These are phyloP conservation scores for Prosopis cineraria DNA, from an alignment of 306 rosid species.

Conservation along the genomic window DNA sequence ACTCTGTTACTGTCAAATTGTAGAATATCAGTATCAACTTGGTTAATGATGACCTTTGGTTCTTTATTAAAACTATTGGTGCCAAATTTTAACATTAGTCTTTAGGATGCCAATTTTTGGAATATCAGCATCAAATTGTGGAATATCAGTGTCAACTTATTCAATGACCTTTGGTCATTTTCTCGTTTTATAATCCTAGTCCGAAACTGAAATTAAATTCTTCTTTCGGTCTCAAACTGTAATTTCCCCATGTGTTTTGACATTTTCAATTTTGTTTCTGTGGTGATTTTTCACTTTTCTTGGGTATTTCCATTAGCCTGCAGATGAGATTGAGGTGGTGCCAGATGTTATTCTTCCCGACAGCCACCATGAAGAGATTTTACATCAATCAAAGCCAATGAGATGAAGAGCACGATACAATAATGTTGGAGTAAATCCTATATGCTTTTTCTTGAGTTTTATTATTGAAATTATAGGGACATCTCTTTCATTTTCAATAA, in stretches of 20 bases:
- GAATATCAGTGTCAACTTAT: not conserved
- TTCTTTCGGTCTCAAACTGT: not conserved
- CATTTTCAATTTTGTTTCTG: not conserved
- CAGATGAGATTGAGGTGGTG: conserved; percentile 65
- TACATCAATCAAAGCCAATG: conserved; percentile 10
- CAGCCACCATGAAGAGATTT: conserved; percentile 38
- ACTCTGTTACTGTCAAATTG: not conserved
- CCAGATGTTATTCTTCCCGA: conserved; percentile 51
- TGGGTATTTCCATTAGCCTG: conserved; percentile 51
- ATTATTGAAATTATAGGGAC: not conserved
- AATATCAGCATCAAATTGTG: not conserved
- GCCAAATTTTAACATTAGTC: not conserved
- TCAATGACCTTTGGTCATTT: not conserved
- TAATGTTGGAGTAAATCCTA: not conserved
- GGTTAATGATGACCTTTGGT: not conserved
- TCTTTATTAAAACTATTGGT: not conserved
- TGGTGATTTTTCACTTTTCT: conserved; percentile 4
- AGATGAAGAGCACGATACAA: not conserved
- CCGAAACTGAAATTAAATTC: not conserved
- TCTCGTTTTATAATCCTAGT: not conserved
- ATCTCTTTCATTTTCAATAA: not conserved
- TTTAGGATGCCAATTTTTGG: not conserved
- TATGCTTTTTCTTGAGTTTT: not conserved
- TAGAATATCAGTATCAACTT: not conserved
- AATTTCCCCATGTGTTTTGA: not conserved